phyloP scores from a whole-genome alignment of 2,329 filamentous ascomycete genomes.

The Fusarium multiceps region DNA sequence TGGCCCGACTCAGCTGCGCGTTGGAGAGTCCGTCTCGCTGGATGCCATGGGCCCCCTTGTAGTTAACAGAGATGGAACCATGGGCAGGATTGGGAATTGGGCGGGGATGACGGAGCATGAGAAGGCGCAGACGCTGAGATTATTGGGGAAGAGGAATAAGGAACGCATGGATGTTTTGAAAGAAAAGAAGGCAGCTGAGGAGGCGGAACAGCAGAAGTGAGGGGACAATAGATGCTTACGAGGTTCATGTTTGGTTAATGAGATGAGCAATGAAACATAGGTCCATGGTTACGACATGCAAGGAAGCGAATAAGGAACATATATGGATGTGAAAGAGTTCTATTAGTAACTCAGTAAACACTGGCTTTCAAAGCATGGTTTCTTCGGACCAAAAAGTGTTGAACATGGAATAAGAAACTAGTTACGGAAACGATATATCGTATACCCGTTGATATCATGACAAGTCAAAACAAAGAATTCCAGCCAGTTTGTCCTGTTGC shows the following conservation, averaged over 20 bases:
- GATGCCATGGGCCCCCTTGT: constrained; percentile 79
- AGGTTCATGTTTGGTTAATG: neutral
- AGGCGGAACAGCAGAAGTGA: constrained; percentile 24
- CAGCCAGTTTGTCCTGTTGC: constrained; percentile 24
- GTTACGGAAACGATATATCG: constrained; percentile 41
- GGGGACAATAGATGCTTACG: neutral
- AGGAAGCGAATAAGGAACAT: neutral
- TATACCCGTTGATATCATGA: constrained; percentile 47
- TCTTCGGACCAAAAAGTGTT: constrained; percentile 20
- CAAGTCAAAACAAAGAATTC: constrained; percentile 37
- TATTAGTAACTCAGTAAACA: constrained; percentile 1
- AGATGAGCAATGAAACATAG: neutral
- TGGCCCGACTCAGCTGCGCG: constrained; percentile 42
- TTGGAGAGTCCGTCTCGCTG: constrained; percentile 62
- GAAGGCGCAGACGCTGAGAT: constrained; percentile 71
- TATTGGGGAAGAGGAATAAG: constrained; percentile 77
- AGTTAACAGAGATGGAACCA: constrained; percentile 76
- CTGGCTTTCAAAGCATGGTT: neutral
- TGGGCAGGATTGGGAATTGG: constrained; percentile 80
- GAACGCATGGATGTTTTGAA: constrained; percentile 65
- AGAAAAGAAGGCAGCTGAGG: constrained; percentile 31
- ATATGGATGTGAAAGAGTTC: neutral
- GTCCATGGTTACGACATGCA: neutral
- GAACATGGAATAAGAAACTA: constrained; percentile 33
- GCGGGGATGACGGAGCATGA: constrained; percentile 75